Evolutionary conservation across 2,329 filamentous ascomycete species (phyloP), one percentile per base, ranked within the genome.

Genomic region (Penicillium fuscoglaucum): DNA sequence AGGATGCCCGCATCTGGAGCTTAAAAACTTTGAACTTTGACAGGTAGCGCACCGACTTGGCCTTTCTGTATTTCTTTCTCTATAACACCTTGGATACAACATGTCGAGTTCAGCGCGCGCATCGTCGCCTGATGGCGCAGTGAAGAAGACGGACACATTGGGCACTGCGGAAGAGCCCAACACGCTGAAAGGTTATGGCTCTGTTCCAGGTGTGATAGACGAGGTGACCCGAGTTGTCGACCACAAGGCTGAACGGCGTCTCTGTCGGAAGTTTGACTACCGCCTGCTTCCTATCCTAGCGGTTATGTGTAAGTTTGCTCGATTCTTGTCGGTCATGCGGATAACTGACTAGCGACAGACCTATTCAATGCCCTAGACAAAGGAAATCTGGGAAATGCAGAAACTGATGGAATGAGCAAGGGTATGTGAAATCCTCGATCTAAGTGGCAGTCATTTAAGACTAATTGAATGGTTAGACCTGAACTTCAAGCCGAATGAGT

Each of bases 401-500:
- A 87, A 68, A 87, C 84, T 0, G 82, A 77, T 53, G 80, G 80
- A 1, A 72, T 85, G 65, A 72, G 69, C 45, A 61, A 71, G 17
- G 74, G 74, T 76, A 70, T 52, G 55, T 48, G 8, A 26, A 17
- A 15, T 46, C 12, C 21, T 49, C 3, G 29, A 10, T n/a, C 26
- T 2, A 28, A 37, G 7, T 17, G 39, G 17, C 41, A 3, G 6
- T 0, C 10, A 10, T 8, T 43, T 8, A 4, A 9, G 12, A 7
- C 26, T 45, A n/a, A 52, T 15, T 19, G 21, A 9, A 51, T 48
- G 1, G 37, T 70, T 41, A 76, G 75, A 77, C 52, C 75, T 90
- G 21, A 71, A 83, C 33, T 87, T 91, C 74, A 80, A 80, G 44
- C 72, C 75, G 0, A 81, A 85, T 61, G 82, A 90, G 69, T 90